These are phyloP conservation scores for Chenopodium album DNA, from an alignment of 148 eudicot species.

Conservation along the genomic window DNA sequence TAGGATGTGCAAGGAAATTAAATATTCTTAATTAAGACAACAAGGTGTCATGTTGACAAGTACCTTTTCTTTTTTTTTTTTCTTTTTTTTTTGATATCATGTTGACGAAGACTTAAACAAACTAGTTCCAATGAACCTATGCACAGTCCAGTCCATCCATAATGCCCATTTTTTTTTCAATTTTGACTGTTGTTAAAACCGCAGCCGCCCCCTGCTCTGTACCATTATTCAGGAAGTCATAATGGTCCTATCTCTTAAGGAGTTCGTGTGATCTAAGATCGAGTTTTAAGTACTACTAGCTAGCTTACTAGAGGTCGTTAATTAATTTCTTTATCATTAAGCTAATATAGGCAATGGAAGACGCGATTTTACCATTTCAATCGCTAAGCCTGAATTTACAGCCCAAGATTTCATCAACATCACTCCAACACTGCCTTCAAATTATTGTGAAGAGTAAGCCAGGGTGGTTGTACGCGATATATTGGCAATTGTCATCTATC, in stretches of 20 bases:
- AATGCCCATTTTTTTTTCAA: no score
- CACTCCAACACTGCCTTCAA: background rate
- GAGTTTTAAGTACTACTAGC: background rate
- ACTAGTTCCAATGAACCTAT: background rate
- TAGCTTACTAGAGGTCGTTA: background rate
- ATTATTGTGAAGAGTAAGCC: background rate
- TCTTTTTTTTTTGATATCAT: no score
- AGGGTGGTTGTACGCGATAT: background rate
- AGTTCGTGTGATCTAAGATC: no score
- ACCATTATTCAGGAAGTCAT: background rate
- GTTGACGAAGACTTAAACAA: background rate
- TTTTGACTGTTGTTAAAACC: no score
- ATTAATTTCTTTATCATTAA: background rate
- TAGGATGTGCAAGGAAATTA: no score
- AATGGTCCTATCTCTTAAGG: no score
- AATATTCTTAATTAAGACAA: no score
- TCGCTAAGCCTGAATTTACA: background rate
- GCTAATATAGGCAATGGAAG: background rate
- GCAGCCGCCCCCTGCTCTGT: no score
- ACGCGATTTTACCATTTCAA: background rate
- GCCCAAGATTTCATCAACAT: background rate
- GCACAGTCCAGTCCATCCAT: background rate
- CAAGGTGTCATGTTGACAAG: background rate
- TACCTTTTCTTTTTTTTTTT: no score
- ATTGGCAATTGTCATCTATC: background rate